Percentiles rank a stretch among this genome's conserved stretches.
These are phyloP conservation scores for Pneumocystis oryctolagi DNA, from an alignment of 1,139 yeast species.

Conservation along the genomic window DNA sequence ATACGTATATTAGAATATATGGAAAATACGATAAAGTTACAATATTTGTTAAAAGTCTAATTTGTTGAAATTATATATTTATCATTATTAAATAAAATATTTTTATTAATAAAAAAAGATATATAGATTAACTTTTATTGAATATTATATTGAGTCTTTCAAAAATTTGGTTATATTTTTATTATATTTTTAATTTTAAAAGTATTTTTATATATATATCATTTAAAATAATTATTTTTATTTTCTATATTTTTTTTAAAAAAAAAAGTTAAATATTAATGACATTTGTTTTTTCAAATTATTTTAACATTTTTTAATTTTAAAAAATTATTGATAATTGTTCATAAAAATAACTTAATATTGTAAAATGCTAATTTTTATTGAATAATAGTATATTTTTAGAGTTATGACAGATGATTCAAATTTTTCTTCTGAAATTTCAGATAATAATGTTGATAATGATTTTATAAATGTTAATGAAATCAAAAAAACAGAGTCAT, in stretches of 20 bases:
- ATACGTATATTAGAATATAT: neutral
- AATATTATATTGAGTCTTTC: neutral
- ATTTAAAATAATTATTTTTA: neutral
- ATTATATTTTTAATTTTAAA: neutral
- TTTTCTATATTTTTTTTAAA: neutral
- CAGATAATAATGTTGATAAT: neutral
- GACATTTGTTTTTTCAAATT: too few species aligned
- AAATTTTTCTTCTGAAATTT: neutral
- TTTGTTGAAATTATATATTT: neutral
- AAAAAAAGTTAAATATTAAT: too few species aligned
- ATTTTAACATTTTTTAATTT: neutral
- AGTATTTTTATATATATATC: neutral
- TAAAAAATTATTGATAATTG: neutral
- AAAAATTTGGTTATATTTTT: neutral
- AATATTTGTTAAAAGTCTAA: neutral
- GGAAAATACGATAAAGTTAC: neutral
- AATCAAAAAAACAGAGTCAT: neutral
- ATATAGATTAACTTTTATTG: neutral
- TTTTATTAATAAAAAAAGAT: neutral
- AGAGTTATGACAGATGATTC: neutral
- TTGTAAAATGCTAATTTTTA: neutral
- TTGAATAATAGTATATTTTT: neutral
- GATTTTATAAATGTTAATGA: neutral
- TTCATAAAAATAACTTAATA: neutral
- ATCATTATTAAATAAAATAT: neutral